Base-by-base conservation (phyloP, 1,284 basidiomycete species). In the Fomitiporia mediterranea region DNA sequence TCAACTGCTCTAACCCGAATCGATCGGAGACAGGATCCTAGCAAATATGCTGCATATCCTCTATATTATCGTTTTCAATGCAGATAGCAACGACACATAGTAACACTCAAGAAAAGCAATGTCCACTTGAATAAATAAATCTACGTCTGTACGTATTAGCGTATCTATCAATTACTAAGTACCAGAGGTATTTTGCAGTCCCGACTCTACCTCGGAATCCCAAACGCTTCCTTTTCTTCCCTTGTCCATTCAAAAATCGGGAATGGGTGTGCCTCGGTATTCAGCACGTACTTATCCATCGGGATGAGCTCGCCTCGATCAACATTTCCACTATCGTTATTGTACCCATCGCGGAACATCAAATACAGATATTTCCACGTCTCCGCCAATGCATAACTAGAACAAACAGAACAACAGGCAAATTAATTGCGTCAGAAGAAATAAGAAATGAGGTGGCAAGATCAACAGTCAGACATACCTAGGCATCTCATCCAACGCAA, bases 351-450 rank as follows among this genome's bases (percentile, higher is more conserved):
- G 4, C 58, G 55, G 23, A 65, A 63, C 32, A 64, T 57, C 4
- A 68, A 59, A 51, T 64, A 68, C 1, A 64, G 55, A 48, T 68
- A 68, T 58, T 67, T 68, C 21, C 62, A 81, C 72, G 84, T 85
- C 69, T 93, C 89, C 2, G 85, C 84, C 56, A 84, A 69, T 71
- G 83, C 89, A 69, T 81, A 88, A 57, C 86, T 87, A 47, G 46
- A 9, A 42, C 21, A 5, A 40, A 34, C 1, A 15, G 9, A 11
- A 25, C 23, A 19, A 30, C 39, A 3, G 44, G 8, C 30, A 28
- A 27, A n/a, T n/a, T n/a, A n/a, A n/a, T n/a, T n/a, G n/a, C n/a
- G n/a, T n/a, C n/a, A n/a, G n/a, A 25, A 9, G 6, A 13, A 11
- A 4, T 27, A n/a, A 6, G 17, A 43, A 9, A 43, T 19, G 25